Conservation (phyloP, 2,329 filamentous ascomycete species). For the Botryotinia narcissicola region DNA sequence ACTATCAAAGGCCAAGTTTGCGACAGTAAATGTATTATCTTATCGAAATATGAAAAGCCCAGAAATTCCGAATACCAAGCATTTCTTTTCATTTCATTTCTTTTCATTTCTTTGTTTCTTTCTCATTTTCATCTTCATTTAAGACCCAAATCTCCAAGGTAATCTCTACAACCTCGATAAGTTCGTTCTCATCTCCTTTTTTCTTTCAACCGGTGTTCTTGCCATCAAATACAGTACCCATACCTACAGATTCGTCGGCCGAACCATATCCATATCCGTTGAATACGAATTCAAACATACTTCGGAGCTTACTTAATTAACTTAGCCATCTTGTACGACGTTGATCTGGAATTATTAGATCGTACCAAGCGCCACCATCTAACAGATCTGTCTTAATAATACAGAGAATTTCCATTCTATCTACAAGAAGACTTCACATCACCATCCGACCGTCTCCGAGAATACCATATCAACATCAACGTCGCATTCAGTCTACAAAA, state of each 20-base stretch:
- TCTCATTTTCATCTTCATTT: background rate
- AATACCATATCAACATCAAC: background rate
- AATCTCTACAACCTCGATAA: background rate
- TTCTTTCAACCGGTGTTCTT: background rate
- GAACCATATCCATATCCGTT: background rate
- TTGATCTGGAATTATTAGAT: conserved; percentile 1
- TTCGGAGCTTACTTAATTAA: background rate
- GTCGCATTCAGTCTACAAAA: background rate
- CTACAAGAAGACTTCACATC: background rate
- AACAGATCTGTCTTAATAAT: background rate
- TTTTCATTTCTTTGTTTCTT: conserved; percentile 2
- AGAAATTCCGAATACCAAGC: conserved; percentile 1
- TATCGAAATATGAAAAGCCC: background rate
- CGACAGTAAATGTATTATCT: conserved; percentile 14
- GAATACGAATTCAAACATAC: background rate
- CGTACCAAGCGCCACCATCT: conserved; percentile 1
- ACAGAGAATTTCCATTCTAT: background rate
- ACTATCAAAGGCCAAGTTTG: conserved; percentile 8
- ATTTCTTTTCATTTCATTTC: background rate
- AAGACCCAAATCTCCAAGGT: background rate
- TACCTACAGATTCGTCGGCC: background rate
- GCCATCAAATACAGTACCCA: background rate
- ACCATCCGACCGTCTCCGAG: background rate
- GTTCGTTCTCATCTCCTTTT: background rate
- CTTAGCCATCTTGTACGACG: conserved; percentile 1